A percentile compares a stretch with the other conserved stretches of the same genome.
These are phyloP conservation scores for Flaveria robusta DNA, from an alignment of 129 eudicot species.

Conservation along the genomic window DNA sequence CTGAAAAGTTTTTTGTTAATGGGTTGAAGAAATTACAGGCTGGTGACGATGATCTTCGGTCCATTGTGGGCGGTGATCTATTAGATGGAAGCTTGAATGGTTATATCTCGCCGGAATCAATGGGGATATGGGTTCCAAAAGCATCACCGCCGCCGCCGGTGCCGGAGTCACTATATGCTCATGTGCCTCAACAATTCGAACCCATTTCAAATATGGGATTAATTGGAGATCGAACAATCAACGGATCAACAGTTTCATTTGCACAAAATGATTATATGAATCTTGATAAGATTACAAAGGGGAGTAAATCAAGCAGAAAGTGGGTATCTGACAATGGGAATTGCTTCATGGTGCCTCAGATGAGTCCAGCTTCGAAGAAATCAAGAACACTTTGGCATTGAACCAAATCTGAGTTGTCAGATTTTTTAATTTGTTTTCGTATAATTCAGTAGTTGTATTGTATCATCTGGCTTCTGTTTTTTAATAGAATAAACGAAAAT, in stretches of 20 bases:
- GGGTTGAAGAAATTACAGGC: too few species aligned
- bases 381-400: conserved; percentile 47
- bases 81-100: conserved; percentile 35
- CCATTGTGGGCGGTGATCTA: conserved; percentile 57
- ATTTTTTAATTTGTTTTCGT: not conserved
- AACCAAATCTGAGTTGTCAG: not conserved
- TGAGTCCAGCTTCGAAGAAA: conserved; percentile 47
- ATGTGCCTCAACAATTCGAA: conserved; percentile 20
- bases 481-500: conserved; percentile 2
- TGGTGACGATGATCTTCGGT: too few species aligned
- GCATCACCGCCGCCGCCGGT: too few species aligned
- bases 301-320: conserved; percentile 43
- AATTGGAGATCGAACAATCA: conserved; percentile 39
- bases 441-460: too few species aligned
- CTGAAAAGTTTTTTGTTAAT: too few species aligned
- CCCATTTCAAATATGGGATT: conserved; percentile 28
- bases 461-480: not conserved
- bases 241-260: conserved; percentile 30
- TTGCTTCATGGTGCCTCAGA: conserved; percentile 71
- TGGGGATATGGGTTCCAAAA: conserved; percentile 72
- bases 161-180: too few species aligned
- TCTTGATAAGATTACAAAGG: conserved; percentile 4
- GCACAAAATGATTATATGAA: not conserved
- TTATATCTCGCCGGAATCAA: conserved; percentile 38
- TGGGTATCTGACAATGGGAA: conserved; percentile 41